Conservation (phyloP, 202 grass and related monocot species). For the Eragrostis tef region DNA sequence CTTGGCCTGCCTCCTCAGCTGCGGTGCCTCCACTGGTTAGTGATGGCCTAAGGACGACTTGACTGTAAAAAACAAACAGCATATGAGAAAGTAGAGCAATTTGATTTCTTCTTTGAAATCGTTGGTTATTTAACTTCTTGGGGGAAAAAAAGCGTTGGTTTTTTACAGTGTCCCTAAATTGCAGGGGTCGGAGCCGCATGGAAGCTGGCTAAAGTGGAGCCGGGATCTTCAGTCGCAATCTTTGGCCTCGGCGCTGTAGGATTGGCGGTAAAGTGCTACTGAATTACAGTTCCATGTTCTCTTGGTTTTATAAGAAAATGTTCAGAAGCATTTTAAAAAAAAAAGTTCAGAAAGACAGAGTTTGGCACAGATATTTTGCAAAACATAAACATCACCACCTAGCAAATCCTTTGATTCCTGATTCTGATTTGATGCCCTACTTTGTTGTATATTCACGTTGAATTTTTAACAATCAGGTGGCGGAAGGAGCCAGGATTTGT, state of each 20-base stretch:
- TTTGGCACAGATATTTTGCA: background rate
- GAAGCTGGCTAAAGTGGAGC: slow-evolving; percentile 73
- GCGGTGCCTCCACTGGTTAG: slow-evolving; percentile 76
- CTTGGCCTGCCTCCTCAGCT: slow-evolving; percentile 81
- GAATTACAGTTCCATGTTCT: background rate
- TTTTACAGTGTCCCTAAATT: background rate
- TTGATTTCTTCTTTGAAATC: background rate
- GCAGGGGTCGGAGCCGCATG: slow-evolving; percentile 80
- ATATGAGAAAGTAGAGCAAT: background rate
- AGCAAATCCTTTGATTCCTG: background rate
- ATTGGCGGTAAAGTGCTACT: slow-evolving; percentile 66
- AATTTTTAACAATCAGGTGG: slow-evolving; percentile 47
- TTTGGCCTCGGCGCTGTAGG: slow-evolving; percentile 87
- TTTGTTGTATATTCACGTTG: background rate
- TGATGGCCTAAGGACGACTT: no score
- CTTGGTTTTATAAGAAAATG: background rate
- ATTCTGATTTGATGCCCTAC: background rate
- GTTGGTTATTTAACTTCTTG: background rate
- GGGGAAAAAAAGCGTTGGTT: background rate
- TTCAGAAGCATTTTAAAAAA: background rate
- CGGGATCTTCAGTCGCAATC: slow-evolving; percentile 71
- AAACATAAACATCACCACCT: background rate
- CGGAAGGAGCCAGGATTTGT: slow-evolving; percentile 69
- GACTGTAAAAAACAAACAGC: background rate
- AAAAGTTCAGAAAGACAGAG: background rate